Conservation (phyloP, 352 stramenopile genomes). For the Halophytophthora batemanensis region DNA sequence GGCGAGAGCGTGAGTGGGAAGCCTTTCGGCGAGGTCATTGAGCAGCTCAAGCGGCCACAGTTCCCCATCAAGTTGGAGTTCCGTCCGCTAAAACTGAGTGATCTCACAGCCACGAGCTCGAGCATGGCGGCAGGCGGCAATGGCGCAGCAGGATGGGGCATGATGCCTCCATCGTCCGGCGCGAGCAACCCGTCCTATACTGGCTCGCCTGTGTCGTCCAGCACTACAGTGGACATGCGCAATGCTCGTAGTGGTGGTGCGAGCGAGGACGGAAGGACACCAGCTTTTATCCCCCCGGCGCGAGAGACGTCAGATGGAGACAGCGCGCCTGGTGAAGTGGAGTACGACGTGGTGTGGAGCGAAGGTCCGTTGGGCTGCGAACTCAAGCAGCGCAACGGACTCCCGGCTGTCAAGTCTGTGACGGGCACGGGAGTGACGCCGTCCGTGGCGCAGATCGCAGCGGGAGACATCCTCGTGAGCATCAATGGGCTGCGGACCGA, state of each 20-base stretch:
- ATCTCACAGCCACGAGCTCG: slow-evolving; percentile 18
- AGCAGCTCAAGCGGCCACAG: slow-evolving; percentile 49
- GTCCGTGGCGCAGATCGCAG: slow-evolving; percentile 65
- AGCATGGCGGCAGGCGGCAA: slow-evolving; percentile 12
- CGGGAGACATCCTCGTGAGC: slow-evolving; percentile 61
- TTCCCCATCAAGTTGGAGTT: slow-evolving; percentile 77
- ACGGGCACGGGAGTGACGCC: slow-evolving; percentile 52
- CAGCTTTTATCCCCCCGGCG: slow-evolving; percentile 18
- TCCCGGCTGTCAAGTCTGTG: slow-evolving; percentile 68
- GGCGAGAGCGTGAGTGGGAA: slow-evolving; percentile 41
- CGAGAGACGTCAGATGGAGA: slow-evolving; percentile 16
- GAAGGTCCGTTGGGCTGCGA: slow-evolving; percentile 70
- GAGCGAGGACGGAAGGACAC: slow-evolving; percentile 5
- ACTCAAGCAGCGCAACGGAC: slow-evolving; percentile 65
- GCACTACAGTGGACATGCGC: slow-evolving; percentile 24
- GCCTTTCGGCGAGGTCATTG: slow-evolving; percentile 66
- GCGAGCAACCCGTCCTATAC: slow-evolving; percentile 24
- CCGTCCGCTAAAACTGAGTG: slow-evolving; percentile 47
- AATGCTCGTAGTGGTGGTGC: slow-evolving; percentile 22
- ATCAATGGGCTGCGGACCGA: slow-evolving; percentile 76
- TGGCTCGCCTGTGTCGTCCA: slow-evolving; percentile 28
- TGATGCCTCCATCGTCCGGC: slow-evolving; percentile 1
- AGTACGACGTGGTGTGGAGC: slow-evolving; percentile 80
- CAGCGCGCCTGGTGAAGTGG: slow-evolving; percentile 22
- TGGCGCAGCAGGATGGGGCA: slow-evolving; percentile 4